Evolutionary conservation across 148 eudicot genomes (phyloP).

Genomic region (Rhododendron molle): DNA sequence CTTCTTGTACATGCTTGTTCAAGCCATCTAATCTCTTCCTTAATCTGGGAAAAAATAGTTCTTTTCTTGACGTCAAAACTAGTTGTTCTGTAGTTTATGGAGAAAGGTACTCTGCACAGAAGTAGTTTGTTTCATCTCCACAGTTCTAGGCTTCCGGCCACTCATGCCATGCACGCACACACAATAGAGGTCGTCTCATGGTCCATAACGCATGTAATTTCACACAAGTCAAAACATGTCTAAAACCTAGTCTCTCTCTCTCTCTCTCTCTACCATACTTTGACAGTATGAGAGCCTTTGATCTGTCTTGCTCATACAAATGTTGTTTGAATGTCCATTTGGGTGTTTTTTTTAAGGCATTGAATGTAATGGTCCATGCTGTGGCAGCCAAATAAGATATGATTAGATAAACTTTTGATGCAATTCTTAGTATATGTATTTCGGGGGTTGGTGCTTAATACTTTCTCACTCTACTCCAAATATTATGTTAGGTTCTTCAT

Average conservation of each 20-base stretch:
- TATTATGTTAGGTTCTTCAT: conserved; percentile 24
- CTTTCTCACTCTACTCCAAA: not conserved
- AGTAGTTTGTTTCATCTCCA: not conserved
- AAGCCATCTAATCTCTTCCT: not conserved
- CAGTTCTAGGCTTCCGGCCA: not conserved
- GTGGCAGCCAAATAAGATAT: not conserved
- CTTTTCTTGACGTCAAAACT: not conserved
- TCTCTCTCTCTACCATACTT: no score
- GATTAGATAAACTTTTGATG: not conserved
- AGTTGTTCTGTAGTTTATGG: not conserved
- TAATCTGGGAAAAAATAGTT: not conserved
- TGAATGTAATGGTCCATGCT: not conserved
- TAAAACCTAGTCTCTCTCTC: not conserved
- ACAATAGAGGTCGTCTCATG: not conserved
- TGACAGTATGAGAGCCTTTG: no score
- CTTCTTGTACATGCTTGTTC: not conserved
- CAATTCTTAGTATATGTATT: not conserved
- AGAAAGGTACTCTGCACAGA: not conserved
- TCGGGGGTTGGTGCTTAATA: not conserved
- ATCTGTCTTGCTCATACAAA: no score
- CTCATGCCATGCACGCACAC: not conserved
- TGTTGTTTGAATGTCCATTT: no score
- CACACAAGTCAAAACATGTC: not conserved
- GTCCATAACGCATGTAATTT: not conserved
- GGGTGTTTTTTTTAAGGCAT: not conserved